Evolutionary conservation across 805 yeast genomes (phyloP).

Genomic region (Candida endomychidarum): DNA sequence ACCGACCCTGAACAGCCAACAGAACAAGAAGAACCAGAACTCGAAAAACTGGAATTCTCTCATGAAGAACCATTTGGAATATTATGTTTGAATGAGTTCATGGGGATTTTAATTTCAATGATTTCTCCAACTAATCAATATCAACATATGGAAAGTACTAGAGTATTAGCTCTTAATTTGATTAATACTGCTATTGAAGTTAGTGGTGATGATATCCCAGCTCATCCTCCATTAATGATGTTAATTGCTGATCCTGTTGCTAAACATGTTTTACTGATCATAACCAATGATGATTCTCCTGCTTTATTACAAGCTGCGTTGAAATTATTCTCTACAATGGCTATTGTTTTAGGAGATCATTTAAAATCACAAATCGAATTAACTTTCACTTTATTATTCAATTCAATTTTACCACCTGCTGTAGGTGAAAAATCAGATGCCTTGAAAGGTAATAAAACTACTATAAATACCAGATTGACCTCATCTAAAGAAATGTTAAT

Average conservation of each 20-base stretch:
- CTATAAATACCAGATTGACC: slow-evolving; percentile 20
- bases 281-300: slow-evolving; percentile 72
- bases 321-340: slow-evolving; percentile 70
- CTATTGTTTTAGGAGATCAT: slow-evolving; percentile 61
- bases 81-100: slow-evolving; percentile 71
- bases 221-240: slow-evolving; percentile 63
- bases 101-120: slow-evolving; percentile 74
- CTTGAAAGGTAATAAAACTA: slow-evolving; percentile 24
- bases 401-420: slow-evolving; percentile 46
- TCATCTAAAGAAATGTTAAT: slow-evolving; percentile 72
- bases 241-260: slow-evolving; percentile 79
- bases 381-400: slow-evolving; percentile 61
- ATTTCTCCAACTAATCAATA: slow-evolving; percentile 79
- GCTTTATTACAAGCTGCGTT: slow-evolving; percentile 72
- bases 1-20: neutral
- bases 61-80: slow-evolving; percentile 62
- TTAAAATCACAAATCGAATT: slow-evolving; percentile 82
- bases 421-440: slow-evolving; percentile 16
- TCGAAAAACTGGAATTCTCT: slow-evolving; percentile 4
- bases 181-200: slow-evolving; percentile 80
- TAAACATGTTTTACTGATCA: slow-evolving; percentile 77
- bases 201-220: slow-evolving; percentile 59
- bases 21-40: neutral
- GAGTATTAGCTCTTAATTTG: slow-evolving; percentile 77
- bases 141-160: slow-evolving; percentile 83